Percentiles rank a stretch among this genome's conserved stretches.
Evolutionary conservation across 306 rosid genomes (phyloP).

Genomic region (Ochetophila trinervis): DNA sequence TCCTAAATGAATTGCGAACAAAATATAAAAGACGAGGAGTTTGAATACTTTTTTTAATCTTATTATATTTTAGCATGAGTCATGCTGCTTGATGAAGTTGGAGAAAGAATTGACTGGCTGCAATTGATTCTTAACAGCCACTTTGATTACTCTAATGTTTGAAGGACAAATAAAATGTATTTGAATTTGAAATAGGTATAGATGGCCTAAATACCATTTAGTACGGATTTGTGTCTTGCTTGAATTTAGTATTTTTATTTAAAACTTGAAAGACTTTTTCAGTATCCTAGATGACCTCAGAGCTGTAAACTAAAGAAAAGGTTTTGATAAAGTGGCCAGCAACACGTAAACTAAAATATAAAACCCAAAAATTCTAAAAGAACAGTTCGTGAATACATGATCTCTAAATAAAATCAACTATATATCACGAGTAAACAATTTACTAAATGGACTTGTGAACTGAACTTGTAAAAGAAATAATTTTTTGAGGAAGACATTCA

Average conservation of each 20-base stretch:
- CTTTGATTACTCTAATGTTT: background rate
- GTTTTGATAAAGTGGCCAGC: background rate
- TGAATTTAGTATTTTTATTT: background rate
- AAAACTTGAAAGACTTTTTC: background rate
- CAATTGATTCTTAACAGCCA: slow-evolving; percentile 5
- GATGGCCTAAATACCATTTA: background rate
- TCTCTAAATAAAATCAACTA: background rate
- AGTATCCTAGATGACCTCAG: background rate
- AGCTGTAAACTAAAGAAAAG: background rate
- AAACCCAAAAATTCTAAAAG: background rate
- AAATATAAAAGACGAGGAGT: no score
- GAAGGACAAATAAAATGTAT: background rate
- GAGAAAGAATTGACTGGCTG: background rate
- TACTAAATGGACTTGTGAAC: slow-evolving; percentile 5
- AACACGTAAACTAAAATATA: background rate
- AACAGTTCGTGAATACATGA: background rate
- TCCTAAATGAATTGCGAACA: no score
- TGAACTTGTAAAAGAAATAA: background rate
- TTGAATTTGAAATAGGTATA: background rate
- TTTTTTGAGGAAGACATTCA: background rate
- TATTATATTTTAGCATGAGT: background rate
- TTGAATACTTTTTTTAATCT: background rate
- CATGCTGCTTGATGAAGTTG: slow-evolving; percentile 6
- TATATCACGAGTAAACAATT: background rate
- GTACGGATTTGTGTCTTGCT: background rate